These are phyloP conservation scores for Leptographium galeiforme DNA, from an alignment of 2,329 filamentous ascomycete species.

Conservation along the genomic window DNA sequence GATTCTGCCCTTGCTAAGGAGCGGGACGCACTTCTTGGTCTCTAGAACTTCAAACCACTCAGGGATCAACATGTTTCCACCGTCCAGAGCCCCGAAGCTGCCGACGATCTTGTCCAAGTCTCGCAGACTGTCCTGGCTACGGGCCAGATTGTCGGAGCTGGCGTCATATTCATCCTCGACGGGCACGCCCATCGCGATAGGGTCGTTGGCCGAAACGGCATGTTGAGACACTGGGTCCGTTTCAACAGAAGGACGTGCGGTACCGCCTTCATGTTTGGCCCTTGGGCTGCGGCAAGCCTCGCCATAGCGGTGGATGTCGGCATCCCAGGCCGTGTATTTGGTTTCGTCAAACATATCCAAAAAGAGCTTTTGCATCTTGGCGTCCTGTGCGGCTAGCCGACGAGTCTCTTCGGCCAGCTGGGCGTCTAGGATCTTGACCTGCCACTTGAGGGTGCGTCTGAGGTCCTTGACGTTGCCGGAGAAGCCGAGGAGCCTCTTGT, in stretches of 20 bases:
- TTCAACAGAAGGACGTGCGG: background rate
- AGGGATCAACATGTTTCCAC: background rate
- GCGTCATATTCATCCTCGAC: background rate
- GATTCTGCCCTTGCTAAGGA: background rate
- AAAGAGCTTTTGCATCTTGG: background rate
- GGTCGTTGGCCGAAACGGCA: background rate
- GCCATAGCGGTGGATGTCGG: background rate
- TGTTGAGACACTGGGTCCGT: too few species aligned
- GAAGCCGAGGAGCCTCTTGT: background rate
- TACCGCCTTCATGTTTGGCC: background rate
- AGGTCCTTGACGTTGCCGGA: background rate
- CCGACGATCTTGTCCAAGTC: background rate
- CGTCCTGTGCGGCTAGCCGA: background rate
- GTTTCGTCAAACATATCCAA: background rate
- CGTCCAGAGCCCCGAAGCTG: background rate
- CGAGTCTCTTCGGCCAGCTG: background rate
- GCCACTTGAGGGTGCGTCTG: background rate
- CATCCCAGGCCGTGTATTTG: background rate
- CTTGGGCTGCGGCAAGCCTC: background rate
- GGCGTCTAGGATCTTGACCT: background rate
- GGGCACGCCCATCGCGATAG: background rate
- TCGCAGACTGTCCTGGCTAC: background rate
- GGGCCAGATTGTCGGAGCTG: background rate
- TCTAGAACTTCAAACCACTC: conserved; percentile 3
- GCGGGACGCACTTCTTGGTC: background rate